A percentile compares a stretch with the other conserved stretches of the same genome.
These are phyloP conservation scores for Colletotrichum orchidophilum DNA, from an alignment of 2,329 filamentous ascomycete species.

Conservation along the genomic window DNA sequence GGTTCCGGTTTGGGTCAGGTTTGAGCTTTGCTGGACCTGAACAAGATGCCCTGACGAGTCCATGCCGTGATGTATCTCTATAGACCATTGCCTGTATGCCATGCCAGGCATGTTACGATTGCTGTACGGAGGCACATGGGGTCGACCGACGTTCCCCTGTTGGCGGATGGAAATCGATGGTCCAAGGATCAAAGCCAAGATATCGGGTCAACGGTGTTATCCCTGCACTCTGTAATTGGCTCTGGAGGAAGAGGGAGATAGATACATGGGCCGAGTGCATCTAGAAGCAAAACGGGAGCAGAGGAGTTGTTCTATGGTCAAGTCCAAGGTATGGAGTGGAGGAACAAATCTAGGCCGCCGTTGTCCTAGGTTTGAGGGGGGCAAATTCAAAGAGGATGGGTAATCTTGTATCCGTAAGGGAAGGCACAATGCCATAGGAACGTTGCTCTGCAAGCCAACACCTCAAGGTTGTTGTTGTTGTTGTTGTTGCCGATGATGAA, in stretches of 20 bases:
- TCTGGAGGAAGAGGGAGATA: not conserved
- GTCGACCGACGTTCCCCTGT: not conserved
- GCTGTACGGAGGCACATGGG: not conserved
- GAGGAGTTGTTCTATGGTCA: constrained; percentile 21
- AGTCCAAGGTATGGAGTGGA: not conserved
- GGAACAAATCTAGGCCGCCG: not conserved
- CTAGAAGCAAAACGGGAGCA: constrained; percentile 27
- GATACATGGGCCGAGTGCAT: constrained; percentile 28
- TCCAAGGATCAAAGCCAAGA: constrained; percentile 8
- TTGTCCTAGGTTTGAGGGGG: too few species aligned
- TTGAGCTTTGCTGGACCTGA: not conserved
- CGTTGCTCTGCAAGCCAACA: not conserved
- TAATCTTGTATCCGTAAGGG: not conserved
- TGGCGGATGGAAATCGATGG: not conserved
- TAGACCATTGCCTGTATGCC: too few species aligned
- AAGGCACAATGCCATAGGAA: too few species aligned
- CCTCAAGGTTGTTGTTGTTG: not conserved
- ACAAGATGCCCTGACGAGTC: not conserved
- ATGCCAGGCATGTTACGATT: not conserved
- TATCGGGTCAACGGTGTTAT: constrained; percentile 1
- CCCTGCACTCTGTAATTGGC: constrained; percentile 5
- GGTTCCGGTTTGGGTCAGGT: constrained; percentile 12
- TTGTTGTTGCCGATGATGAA: too few species aligned
- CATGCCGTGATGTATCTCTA: not conserved
- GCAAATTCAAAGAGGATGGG: too few species aligned